Evolutionary conservation across 352 stramenopile species (phyloP).

Genomic region (Globisporangium sylvaticum): DNA sequence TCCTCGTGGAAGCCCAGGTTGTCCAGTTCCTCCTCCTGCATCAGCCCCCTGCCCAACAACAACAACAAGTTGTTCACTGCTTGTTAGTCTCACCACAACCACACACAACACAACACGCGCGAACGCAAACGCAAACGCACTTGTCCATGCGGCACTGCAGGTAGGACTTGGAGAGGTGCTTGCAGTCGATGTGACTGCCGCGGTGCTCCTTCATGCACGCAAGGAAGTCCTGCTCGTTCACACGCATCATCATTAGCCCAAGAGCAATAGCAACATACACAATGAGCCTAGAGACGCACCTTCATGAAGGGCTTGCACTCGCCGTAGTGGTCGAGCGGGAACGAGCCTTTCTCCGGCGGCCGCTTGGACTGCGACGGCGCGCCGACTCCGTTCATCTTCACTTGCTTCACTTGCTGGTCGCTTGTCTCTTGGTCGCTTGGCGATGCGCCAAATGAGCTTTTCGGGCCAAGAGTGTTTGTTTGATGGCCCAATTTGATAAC

Average conservation of each 20-base stretch:
- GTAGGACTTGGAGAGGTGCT: slow-evolving; percentile 84
- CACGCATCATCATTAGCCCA: not conserved
- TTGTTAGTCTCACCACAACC: not conserved
- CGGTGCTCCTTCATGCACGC: slow-evolving; percentile 76
- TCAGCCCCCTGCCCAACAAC: slow-evolving; percentile 51
- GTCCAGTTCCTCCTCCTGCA: slow-evolving; percentile 83
- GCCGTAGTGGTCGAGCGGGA: slow-evolving; percentile 88
- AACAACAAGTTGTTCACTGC: not conserved
- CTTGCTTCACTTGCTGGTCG: not conserved
- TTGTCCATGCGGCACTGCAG: slow-evolving; percentile 89
- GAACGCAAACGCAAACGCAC: slow-evolving; percentile 31
- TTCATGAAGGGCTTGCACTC: slow-evolving; percentile 89
- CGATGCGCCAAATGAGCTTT: not conserved
- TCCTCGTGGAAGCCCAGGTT: slow-evolving; percentile 80
- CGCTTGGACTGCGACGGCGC: slow-evolving; percentile 67
- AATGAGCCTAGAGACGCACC: slow-evolving; percentile 19
- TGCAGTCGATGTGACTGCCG: slow-evolving; percentile 88
- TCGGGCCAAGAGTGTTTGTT: not conserved
- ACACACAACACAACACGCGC: not conserved
- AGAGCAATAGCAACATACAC: slow-evolving; percentile 1
- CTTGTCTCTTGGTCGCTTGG: not conserved
- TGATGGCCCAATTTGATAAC: not conserved
- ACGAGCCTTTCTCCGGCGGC: slow-evolving; percentile 88
- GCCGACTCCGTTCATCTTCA: slow-evolving; percentile 72
- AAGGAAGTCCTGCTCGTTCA: slow-evolving; percentile 57